These are phyloP conservation scores for Nakataea oryzae DNA, from an alignment of 2,329 filamentous ascomycete genomes.

Conservation along the genomic window DNA sequence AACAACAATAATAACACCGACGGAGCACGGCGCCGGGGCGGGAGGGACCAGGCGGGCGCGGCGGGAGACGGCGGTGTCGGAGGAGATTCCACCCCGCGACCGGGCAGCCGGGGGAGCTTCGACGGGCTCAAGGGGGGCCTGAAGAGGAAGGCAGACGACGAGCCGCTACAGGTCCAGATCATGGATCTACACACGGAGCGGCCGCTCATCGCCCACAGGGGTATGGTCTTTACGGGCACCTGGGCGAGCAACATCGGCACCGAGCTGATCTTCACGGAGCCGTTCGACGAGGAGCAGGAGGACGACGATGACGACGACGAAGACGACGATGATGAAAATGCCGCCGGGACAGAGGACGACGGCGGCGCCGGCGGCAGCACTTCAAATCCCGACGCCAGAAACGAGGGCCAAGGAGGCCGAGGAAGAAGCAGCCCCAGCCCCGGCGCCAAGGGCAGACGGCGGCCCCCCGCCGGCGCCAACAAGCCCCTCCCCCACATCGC, in stretches of 20 bases:
- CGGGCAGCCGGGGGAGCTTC: neutral
- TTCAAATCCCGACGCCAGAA: neutral
- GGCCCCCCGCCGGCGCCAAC: neutral
- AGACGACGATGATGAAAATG: constrained; percentile 22
- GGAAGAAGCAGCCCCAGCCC: neutral
- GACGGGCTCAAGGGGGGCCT: too few relatives aligned
- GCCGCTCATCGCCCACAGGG: constrained; percentile 71
- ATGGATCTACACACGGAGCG: constrained; percentile 69
- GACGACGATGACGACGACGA: neutral
- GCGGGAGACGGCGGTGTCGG: neutral
- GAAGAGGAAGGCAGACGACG: constrained; percentile 8
- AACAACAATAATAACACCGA: too few relatives aligned
- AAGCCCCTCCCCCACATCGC: neutral
- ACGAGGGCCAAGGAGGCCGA: constrained; percentile 9
- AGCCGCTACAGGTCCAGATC: constrained; percentile 55
- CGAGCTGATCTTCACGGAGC: constrained; percentile 60
- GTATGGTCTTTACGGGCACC: constrained; percentile 64
- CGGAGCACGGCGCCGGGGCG: constrained; percentile 12
- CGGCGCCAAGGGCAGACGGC: neutral
- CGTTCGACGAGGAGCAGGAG: constrained; percentile 16
- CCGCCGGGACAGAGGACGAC: neutral
- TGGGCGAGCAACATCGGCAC: constrained; percentile 83
- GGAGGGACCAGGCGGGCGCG: neutral
- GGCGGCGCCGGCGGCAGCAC: neutral
- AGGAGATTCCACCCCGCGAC: constrained; percentile 1